Conservation (phyloP, 768 basidiomycete species). For the Boletus barrowsii region DNA sequence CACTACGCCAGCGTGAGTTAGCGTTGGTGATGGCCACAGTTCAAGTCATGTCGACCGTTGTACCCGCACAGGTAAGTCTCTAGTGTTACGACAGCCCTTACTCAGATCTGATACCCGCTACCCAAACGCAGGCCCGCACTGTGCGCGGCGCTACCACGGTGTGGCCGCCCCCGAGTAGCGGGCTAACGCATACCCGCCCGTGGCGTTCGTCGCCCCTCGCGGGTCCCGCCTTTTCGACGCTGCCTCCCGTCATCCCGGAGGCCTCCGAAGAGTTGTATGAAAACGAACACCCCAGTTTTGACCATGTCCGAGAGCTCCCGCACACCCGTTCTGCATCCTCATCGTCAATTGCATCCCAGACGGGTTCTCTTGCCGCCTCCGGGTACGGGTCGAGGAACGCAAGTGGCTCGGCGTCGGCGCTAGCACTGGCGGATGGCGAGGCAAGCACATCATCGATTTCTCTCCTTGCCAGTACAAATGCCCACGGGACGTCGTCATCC, state of each 20-base stretch:
- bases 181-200: constrained; percentile 20
- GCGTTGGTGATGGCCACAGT: constrained; percentile 8
- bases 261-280: constrained; percentile 20
- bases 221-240: constrained; percentile 22
- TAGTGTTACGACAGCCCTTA: too few relatives aligned
- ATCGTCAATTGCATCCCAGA: constrained; percentile 18
- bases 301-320: not conserved
- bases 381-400: constrained; percentile 15
- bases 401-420: constrained; percentile 7
- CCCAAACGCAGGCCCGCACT: constrained; percentile 13
- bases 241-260: constrained; percentile 23
- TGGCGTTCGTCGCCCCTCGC: constrained; percentile 32
- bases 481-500: constrained; percentile 17
- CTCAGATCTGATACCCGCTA: not conserved
- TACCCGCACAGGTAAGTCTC: constrained; percentile 14
- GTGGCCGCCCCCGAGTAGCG: constrained; percentile 6
- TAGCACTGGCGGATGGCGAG: constrained; percentile 11
- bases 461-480: constrained; percentile 4
- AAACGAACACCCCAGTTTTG: not conserved
- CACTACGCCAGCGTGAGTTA: not conserved
- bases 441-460: constrained; percentile 26
- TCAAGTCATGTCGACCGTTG: not conserved
- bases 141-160: constrained; percentile 10
- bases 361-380: constrained; percentile 9
- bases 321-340: constrained; percentile 12